Evolutionary conservation across 73 alveolate genomes (phyloP).

Genomic region (Paramecium octaurelia): DNA sequence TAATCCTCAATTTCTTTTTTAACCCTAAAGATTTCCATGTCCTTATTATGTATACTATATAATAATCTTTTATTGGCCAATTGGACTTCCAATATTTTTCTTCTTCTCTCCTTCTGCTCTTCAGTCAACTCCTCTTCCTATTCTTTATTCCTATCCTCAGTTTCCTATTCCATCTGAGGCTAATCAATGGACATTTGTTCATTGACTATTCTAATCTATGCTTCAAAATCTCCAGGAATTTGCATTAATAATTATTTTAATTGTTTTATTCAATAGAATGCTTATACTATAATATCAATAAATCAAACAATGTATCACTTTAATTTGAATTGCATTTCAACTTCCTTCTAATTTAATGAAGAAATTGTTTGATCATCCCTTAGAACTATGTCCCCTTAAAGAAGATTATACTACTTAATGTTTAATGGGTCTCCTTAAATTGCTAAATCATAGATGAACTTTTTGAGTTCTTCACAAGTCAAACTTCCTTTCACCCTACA

Average conservation of each 20-base stretch:
- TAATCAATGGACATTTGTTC: background rate
- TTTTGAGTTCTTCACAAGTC: background rate
- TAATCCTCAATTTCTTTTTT: constrained; percentile 34
- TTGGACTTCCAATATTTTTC: constrained; percentile 22
- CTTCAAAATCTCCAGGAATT: background rate
- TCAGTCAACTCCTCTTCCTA: constrained; percentile 37
- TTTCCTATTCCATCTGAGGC: background rate
- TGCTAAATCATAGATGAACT: background rate
- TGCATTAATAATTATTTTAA: background rate
- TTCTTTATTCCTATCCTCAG: background rate
- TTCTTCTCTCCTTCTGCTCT: constrained; percentile 38
- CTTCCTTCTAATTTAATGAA: background rate
- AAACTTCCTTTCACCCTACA: background rate
- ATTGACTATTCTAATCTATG: background rate
- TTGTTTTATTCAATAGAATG: background rate
- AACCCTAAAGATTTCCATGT: constrained; percentile 21
- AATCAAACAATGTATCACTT: background rate
- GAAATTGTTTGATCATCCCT: background rate
- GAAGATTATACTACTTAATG: background rate
- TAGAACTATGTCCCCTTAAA: background rate
- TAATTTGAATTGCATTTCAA: background rate
- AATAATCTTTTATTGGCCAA: constrained; percentile 4
- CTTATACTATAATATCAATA: background rate
- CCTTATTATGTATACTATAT: constrained; percentile 36
- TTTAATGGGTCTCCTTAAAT: background rate